Evolutionary conservation across 495 filamentous ascomycete genomes (phyloP).

Genomic region (Sporormia fimetaria): DNA sequence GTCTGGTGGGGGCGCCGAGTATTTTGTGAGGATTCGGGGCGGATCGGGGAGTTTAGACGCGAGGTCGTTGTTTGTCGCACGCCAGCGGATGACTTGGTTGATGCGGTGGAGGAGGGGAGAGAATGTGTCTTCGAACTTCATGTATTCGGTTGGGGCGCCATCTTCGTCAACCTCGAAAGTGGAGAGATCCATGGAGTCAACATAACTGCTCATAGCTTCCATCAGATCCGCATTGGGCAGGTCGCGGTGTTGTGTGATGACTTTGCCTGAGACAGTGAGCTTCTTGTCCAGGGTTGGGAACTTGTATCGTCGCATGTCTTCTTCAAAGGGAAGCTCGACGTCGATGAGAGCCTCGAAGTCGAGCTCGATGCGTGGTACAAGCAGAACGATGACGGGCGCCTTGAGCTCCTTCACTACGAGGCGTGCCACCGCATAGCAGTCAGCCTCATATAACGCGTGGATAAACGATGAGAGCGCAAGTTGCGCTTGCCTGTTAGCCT

Average conservation of each 20-base stretch:
- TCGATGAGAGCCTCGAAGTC: constrained; percentile 86
- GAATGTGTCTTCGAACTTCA: constrained; percentile 71
- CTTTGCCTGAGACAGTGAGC: constrained; percentile 78
- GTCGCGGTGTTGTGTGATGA: constrained; percentile 72
- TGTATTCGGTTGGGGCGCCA: constrained; percentile 60
- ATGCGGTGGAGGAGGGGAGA: constrained; percentile 89
- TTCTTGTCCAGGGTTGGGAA: constrained; percentile 88
- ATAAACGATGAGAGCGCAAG: constrained; percentile 84
- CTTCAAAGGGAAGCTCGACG: constrained; percentile 83
- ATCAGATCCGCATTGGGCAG: constrained; percentile 65
- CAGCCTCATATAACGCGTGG: constrained; percentile 73
- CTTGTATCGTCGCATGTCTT: constrained; percentile 78
- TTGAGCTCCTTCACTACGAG: constrained; percentile 72
- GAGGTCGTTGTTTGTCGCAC: constrained; percentile 55
- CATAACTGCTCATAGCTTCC: constrained; percentile 76
- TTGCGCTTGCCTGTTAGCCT: constrained; percentile 58
- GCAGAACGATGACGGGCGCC: constrained; percentile 63
- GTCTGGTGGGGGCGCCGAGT: constrained; percentile 60
- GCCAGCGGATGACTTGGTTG: constrained; percentile 68
- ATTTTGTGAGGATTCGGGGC: constrained; percentile 57
- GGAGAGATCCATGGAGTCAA: constrained; percentile 87
- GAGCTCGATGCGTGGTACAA: constrained; percentile 69
- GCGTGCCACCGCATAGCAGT: constrained; percentile 78
- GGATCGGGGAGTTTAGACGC: constrained; percentile 54
- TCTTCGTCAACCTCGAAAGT: constrained; percentile 53